Evolutionary conservation across 2,329 filamentous ascomycete species (phyloP), one percentile per base, ranked within the genome.

Genomic region (Stachybotrys echinatus): DNA sequence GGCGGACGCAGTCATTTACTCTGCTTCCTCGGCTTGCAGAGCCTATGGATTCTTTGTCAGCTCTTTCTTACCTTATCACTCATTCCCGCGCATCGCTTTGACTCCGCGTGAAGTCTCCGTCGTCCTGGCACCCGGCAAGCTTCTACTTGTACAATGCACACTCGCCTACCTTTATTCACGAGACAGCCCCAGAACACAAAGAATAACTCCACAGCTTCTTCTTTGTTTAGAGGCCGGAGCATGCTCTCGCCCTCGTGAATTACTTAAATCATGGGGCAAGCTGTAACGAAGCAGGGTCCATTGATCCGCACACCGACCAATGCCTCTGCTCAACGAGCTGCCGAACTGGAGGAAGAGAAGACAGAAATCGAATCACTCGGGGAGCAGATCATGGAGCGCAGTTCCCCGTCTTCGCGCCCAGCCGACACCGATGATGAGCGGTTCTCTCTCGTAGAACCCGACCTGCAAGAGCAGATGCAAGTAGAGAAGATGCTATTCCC

Each of bases 401-500:
- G 2, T 2, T 34, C 27, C 14, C 14, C 14, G 27, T 14, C 27
- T 8, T 14, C 27, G 10, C 5, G 14, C 14, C 27, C 27, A 10
- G 10, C 14, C 27, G 27, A 34, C 14, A 14, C 17, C 19, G 38
- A 40, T 8, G 38, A 40, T 18, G n/a, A n/a, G n/a, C n/a, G n/a
- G n/a, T 40, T n/a, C 8, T 23, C 42, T 8, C 37, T 46, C 12
- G 17, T 37, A 7, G 44, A 19, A 12, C 22, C 44, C 4, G 45
- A 49, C 12, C 51, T 58, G 22, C 42, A 48, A 8, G 60, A 65
- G 10, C 66, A 75, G 50, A 72, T 80, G 61, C 69, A 74, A 54
- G 58, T 62, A 40, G 72, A 77, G 56, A 76, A 71, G 60, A 49
- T 56, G 23, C 57, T 63, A 1, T 74, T 71, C 48, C 69, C 70